Conservation (phyloP, 257 asterid species). For the Solanum appendiculatum region DNA sequence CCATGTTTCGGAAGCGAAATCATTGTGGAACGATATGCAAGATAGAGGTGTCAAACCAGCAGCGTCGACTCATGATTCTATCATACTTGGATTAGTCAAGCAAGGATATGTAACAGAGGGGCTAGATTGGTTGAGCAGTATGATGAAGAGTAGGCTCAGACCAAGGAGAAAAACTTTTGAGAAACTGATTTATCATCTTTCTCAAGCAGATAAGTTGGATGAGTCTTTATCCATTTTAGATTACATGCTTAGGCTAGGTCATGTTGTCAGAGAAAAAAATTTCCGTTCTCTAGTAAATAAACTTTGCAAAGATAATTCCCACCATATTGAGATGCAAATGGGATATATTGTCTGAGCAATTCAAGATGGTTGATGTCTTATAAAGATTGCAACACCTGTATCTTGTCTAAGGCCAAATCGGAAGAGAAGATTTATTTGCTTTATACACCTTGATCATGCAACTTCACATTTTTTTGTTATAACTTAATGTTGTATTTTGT, state of each 20-base stretch:
- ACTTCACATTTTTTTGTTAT: neutral
- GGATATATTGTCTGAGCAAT: conserved; percentile 9
- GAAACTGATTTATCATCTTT: conserved; percentile 30
- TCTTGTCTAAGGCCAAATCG: neutral
- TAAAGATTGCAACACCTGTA: neutral
- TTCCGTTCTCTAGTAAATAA: conserved; percentile 27
- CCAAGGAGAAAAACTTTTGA: conserved; percentile 43
- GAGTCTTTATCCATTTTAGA: conserved; percentile 34
- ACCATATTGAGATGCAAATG: conserved; percentile 7
- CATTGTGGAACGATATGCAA: conserved; percentile 45
- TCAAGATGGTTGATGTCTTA: neutral
- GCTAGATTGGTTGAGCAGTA: conserved; percentile 32
- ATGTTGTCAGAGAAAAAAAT: conserved; percentile 15
- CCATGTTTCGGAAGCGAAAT: conserved; percentile 39
- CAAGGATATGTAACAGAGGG: conserved; percentile 33
- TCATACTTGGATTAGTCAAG: conserved; percentile 36
- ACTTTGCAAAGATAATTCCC: conserved; percentile 32
- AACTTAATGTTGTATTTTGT: neutral
- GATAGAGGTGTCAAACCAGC: conserved; percentile 37
- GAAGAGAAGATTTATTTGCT: neutral
- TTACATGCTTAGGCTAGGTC: conserved; percentile 46
- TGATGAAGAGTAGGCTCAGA: conserved; percentile 30
- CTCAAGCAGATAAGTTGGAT: conserved; percentile 24
- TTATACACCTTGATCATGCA: neutral
- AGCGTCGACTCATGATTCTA: conserved; percentile 17